Evolutionary conservation across 768 basidiomycete species (phyloP), one percentile per base, ranked within the genome.

Genomic region (Boletus eberwhitei): DNA sequence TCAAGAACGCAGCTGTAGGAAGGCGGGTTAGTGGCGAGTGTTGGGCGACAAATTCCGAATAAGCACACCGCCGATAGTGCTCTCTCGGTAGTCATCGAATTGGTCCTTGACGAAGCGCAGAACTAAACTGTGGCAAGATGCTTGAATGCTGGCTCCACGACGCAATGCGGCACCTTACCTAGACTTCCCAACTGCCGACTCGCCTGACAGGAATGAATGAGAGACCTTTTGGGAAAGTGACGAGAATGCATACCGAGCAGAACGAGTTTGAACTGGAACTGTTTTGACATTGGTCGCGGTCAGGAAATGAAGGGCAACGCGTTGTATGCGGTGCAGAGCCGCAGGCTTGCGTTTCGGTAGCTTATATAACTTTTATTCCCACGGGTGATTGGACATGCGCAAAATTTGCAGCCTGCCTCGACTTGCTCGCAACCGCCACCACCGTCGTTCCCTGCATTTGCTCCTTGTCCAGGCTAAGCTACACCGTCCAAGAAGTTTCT

Each of bases 141-240:
- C 48, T 57, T 52, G 54, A 68, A 56, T 48, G 57, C 67, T 66
- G 71, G 68, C 40, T 36, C 53, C 62, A 59, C 48, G n/a, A 45
- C 39, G 32, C 36, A 40, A 36, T 24, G 44, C 35, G 21, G 38
- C 52, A 46, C 52, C 67, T 52, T 73, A 91, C 91, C 90, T 92
- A 57, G 89, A 92, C 79, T 99, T 99, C 49, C 97, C 97, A 47
- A 99, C 97, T 41, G 97, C 96, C 38, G 91, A 94, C 78, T 98
- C 95, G 64, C 95, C 94, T 97, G 67, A 39, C 45, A 26, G 32
- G 13, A 53, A 42, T 24, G 55, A 12, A 59, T 67, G 35, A 63
- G 59, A 26, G n/a, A 14, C 35, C 0, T 16, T 8, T 34, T 6
- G 9, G 3, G n/a, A 3, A 39, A 4, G 11, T 2, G 14, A 43